These are phyloP conservation scores for Wickerhamiella galacta DNA, from an alignment of 805 yeast genomes.

Conservation along the genomic window DNA sequence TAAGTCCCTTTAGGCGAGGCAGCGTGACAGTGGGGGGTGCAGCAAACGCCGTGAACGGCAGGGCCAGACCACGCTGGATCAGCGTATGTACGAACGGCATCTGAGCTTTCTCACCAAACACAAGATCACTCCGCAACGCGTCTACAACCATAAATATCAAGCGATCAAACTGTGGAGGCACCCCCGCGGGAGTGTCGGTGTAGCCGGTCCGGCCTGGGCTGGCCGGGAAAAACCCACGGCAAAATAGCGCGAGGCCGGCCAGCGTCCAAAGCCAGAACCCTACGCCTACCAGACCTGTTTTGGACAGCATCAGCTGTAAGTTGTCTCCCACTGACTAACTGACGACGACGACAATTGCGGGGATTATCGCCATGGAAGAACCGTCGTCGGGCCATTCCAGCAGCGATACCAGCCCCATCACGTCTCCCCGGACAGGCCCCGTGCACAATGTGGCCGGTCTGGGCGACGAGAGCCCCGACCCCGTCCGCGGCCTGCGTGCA, in stretches of 20 bases:
- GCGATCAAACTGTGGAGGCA: constrained; percentile 38
- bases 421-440: too few species aligned
- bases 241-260: constrained; percentile 43
- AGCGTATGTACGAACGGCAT: constrained; percentile 53
- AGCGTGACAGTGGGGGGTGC: constrained; percentile 95
- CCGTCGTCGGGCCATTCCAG: too few species aligned
- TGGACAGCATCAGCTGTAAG: too few species aligned
- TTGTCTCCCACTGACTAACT: too few species aligned
- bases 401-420: too few species aligned
- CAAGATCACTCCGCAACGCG: constrained; percentile 80
- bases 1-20: constrained; percentile 81
- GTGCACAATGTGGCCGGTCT: too few species aligned
- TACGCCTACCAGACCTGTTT: too few species aligned
- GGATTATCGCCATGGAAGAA: too few species aligned
- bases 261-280: too few species aligned
- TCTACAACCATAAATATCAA: constrained; percentile 77
- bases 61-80: constrained; percentile 47
- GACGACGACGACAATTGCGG: too few species aligned
- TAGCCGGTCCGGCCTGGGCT: constrained; percentile 56
- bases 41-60: constrained; percentile 82
- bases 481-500: neutral
- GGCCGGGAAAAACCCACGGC: constrained; percentile 83
- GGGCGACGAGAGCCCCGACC: constrained; percentile 1
- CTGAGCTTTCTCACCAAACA: constrained; percentile 46
- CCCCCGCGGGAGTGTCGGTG: constrained; percentile 8